Evolutionary conservation across 2,329 filamentous ascomycete genomes (phyloP).

Genomic region (Colletotrichum falcatum): DNA sequence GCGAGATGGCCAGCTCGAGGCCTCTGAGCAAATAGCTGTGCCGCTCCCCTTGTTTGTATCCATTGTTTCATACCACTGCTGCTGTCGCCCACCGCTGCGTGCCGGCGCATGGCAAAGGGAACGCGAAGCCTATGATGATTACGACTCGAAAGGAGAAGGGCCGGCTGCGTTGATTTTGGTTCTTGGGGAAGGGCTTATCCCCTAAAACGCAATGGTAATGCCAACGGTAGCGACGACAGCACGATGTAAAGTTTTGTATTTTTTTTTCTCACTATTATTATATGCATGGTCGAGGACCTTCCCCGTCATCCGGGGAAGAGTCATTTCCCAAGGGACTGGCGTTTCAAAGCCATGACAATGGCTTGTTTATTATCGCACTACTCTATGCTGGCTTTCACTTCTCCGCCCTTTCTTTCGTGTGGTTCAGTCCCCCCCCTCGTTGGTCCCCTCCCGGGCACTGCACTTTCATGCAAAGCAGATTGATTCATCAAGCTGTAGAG

Average conservation of each 20-base stretch:
- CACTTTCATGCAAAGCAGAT: background rate
- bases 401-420: background rate
- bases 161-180: constrained; percentile 36
- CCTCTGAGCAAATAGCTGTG: constrained; percentile 41
- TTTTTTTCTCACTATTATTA: constrained; percentile 30
- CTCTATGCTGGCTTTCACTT: background rate
- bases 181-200: constrained; percentile 22
- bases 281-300: constrained; percentile 36
- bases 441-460: background rate
- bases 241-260: constrained; percentile 40
- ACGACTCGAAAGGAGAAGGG: constrained; percentile 37
- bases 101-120: background rate
- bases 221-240: constrained; percentile 39
- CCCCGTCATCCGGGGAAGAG: background rate
- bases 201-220: constrained; percentile 39
- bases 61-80: background rate
- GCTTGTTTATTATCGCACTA: constrained; percentile 14
- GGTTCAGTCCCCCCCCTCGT: background rate
- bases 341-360: constrained; percentile 16
- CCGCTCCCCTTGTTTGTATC: background rate
- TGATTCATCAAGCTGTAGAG: background rate
- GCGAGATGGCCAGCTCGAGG: constrained; percentile 82
- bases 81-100: background rate
- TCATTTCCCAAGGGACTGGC: constrained; percentile 23
- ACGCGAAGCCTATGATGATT: constrained; percentile 34